These are phyloP conservation scores for Tylopilus sp. DNA, from an alignment of 768 basidiomycete genomes.

Conservation along the genomic window DNA sequence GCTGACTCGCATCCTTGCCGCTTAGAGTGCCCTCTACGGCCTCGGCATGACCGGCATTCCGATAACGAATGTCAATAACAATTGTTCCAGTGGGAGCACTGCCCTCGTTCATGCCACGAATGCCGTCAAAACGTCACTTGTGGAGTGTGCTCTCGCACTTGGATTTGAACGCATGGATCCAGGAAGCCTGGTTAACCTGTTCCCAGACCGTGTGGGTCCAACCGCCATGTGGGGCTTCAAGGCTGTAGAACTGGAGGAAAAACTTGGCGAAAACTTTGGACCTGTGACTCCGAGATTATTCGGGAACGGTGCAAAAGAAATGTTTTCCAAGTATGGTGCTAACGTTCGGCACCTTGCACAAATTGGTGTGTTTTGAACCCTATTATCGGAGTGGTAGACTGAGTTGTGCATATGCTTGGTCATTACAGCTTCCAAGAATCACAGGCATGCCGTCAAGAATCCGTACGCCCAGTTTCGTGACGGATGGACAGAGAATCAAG, in stretches of 20 bases:
- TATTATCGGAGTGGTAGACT: not conserved
- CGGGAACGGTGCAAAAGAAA: slow-evolving; percentile 64
- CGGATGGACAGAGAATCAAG: slow-evolving; percentile 69
- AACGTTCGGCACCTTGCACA: slow-evolving; percentile 61
- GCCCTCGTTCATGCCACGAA: slow-evolving; percentile 70
- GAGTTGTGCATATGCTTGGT: not conserved
- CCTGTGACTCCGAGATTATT: slow-evolving; percentile 71
- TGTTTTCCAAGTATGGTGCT: slow-evolving; percentile 67
- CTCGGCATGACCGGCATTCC: slow-evolving; percentile 80
- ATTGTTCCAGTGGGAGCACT: slow-evolving; percentile 75
- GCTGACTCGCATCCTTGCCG: not conserved
- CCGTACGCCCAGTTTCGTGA: slow-evolving; percentile 80
- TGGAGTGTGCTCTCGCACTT: slow-evolving; percentile 71
- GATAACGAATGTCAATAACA: slow-evolving; percentile 82
- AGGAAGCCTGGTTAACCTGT: slow-evolving; percentile 62
- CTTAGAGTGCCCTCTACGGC: slow-evolving; percentile 68
- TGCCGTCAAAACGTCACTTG: slow-evolving; percentile 61
- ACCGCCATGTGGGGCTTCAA: slow-evolving; percentile 38
- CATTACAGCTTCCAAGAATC: slow-evolving; percentile 68
- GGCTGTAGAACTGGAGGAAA: slow-evolving; percentile 44
- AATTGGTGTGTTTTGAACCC: slow-evolving; percentile 50
- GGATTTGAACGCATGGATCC: slow-evolving; percentile 82
- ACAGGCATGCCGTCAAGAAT: slow-evolving; percentile 73
- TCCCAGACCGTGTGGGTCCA: slow-evolving; percentile 47
- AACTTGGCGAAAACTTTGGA: slow-evolving; percentile 55